These are phyloP conservation scores for Chalaropsis ovoidea DNA, from an alignment of 2,329 filamentous ascomycete genomes.

Conservation along the genomic window DNA sequence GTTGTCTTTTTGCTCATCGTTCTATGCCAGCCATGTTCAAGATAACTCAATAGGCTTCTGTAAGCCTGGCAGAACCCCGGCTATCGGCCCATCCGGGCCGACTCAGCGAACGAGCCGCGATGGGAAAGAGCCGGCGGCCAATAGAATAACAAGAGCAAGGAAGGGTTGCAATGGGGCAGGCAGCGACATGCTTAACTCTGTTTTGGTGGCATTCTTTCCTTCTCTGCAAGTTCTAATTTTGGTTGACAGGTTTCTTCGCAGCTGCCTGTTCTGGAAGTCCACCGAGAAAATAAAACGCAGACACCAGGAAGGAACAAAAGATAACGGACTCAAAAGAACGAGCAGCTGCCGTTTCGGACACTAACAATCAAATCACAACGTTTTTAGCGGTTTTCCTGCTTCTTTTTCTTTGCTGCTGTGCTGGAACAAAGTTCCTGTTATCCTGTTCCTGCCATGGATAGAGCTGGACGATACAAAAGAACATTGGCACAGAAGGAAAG, in stretches of 20 bases:
- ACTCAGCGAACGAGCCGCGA: no score
- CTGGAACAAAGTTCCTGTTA: no score
- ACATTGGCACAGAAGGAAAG: background rate
- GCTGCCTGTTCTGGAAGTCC: slow-evolving; percentile 1
- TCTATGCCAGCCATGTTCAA: no score
- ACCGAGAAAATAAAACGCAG: background rate
- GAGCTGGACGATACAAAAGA: background rate
- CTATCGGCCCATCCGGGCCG: background rate
- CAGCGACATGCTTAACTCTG: background rate
- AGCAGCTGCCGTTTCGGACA: no score
- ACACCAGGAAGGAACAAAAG: background rate
- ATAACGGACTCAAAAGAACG: background rate
- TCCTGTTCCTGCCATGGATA: no score
- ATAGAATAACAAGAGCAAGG: background rate
- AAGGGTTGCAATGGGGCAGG: no score
- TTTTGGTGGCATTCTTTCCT: background rate
- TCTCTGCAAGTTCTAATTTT: background rate
- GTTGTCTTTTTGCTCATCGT: no score
- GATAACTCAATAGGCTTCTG: no score
- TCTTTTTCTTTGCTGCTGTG: no score
- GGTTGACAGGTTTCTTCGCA: slow-evolving; percentile 5
- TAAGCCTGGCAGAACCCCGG: background rate
- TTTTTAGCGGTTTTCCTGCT: no score
- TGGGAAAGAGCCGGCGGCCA: background rate
- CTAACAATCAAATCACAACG: no score